Evolutionary conservation across 2,329 filamentous ascomycete species (phyloP).

Genomic region (Helotiales sp.): DNA sequence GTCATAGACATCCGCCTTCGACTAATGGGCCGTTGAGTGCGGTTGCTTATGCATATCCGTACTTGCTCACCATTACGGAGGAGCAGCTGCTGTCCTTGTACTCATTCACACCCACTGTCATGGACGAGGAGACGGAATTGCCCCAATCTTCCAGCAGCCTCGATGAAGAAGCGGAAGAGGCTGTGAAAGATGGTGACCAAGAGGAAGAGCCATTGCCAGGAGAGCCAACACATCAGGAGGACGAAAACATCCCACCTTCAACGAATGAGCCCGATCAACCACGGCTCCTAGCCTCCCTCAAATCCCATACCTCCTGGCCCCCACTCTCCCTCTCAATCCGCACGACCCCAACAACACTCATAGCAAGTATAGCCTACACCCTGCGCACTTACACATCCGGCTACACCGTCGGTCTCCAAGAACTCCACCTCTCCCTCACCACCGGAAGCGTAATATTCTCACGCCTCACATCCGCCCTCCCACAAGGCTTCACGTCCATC

Average conservation of each 20-base stretch:
- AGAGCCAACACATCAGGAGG: background rate
- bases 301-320: slow-evolving; percentile 77
- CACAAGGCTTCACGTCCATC: slow-evolving; percentile 50
- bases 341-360: slow-evolving; percentile 63
- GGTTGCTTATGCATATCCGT: slow-evolving; percentile 75
- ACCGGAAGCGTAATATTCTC: slow-evolving; percentile 49
- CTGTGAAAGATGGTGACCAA: background rate
- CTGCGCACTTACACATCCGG: slow-evolving; percentile 76
- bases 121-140: slow-evolving; percentile 22
- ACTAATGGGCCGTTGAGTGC: slow-evolving; percentile 59
- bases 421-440: slow-evolving; percentile 65
- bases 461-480: slow-evolving; percentile 55
- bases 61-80: slow-evolving; percentile 78
- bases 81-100: slow-evolving; percentile 79
- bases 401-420: slow-evolving; percentile 92
- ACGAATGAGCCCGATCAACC: slow-evolving; percentile 17
- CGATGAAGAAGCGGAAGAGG: slow-evolving; percentile 1
- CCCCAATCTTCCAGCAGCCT: slow-evolving; percentile 16
- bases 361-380: slow-evolving; percentile 88
- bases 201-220: background rate
- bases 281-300: slow-evolving; percentile 74
- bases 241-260: background rate
- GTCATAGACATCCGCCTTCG: slow-evolving; percentile 36
- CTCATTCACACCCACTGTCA: slow-evolving; percentile 54
- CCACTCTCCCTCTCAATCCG: slow-evolving; percentile 85